Percentiles rank a stretch among this genome's conserved stretches.
These are phyloP conservation scores for Lepidium campestre DNA, from an alignment of 441 rosid species.

Conservation along the genomic window DNA sequence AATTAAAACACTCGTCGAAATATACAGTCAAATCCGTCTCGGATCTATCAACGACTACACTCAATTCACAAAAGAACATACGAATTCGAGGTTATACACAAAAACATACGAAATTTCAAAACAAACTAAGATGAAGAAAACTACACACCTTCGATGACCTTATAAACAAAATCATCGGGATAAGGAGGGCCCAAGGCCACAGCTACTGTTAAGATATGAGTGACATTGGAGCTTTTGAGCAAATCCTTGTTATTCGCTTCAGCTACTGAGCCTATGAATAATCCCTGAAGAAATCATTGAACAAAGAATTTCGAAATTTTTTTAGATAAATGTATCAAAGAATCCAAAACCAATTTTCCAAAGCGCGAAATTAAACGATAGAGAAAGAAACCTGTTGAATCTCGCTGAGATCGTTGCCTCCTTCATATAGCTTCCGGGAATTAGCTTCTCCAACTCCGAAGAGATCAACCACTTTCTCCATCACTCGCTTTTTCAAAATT, in stretches of 20 bases:
- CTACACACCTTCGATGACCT: constrained; percentile 27
- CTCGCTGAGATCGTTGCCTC: constrained; percentile 27
- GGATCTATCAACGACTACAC: constrained; percentile 49
- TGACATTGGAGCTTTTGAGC: constrained; percentile 22
- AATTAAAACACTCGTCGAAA: constrained; percentile 63
- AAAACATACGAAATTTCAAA: not conserved
- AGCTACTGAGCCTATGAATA: constrained; percentile 31
- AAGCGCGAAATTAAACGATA: not conserved
- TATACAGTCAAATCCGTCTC: constrained; percentile 51
- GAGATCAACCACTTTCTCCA: constrained; percentile 28
- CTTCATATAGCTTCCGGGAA: constrained; percentile 11
- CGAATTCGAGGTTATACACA: not conserved
- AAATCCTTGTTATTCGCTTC: constrained; percentile 26
- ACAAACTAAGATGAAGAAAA: not conserved
- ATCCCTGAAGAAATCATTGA: constrained; percentile 5
- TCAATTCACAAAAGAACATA: constrained; percentile 6
- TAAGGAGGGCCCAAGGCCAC: constrained; percentile 18
- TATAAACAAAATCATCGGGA: constrained; percentile 23
- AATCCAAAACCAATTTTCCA: not conserved
- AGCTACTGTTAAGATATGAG: constrained; percentile 27
- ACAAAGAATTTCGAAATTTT: not conserved
- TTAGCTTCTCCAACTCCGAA: constrained; percentile 23
- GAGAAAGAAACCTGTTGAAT: constrained; percentile 17
- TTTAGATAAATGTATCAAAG: not conserved
- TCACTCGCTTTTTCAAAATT: not conserved